A percentile compares a stretch with the other conserved stretches of the same genome.
phyloP scores from a whole-genome alignment of 352 stramenopile genomes.

The Globisporangium solare region DNA sequence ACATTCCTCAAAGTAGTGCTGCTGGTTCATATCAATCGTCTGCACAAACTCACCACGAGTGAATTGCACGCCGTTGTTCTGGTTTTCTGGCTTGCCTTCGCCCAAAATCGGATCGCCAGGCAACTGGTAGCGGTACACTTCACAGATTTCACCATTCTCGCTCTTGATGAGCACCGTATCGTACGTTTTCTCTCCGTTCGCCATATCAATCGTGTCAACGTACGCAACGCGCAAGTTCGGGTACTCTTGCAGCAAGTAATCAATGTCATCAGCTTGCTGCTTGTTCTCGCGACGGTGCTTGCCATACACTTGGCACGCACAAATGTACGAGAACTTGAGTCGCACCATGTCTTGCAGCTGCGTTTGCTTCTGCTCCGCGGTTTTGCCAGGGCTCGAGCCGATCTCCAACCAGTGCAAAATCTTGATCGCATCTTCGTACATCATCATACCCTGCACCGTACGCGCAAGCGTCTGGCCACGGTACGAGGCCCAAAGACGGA shows the following conservation, averaged over 20 bases:
- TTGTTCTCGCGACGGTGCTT: constrained; percentile 67
- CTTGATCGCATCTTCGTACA: constrained; percentile 86
- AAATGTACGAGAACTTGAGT: constrained; percentile 86
- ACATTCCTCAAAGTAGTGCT: constrained; percentile 85
- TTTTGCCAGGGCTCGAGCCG: constrained; percentile 57
- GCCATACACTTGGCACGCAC: constrained; percentile 79
- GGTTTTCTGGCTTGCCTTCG: constrained; percentile 83
- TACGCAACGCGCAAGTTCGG: constrained; percentile 84
- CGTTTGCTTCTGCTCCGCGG: constrained; percentile 68
- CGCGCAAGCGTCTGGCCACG: constrained; percentile 73
- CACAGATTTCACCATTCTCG: constrained; percentile 61
- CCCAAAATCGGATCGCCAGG: constrained; percentile 80
- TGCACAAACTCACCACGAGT: constrained; percentile 82
- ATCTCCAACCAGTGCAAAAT: constrained; percentile 85
- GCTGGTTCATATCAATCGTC: constrained; percentile 89
- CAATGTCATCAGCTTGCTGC: constrained; percentile 72
- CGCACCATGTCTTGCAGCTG: constrained; percentile 83
- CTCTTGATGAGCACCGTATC: constrained; percentile 80
- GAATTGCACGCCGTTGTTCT: constrained; percentile 80
- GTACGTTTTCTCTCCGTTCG: constrained; percentile 39
- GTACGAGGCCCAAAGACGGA: constrained; percentile 79
- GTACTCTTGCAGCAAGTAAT: constrained; percentile 76
- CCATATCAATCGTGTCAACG: constrained; percentile 57
- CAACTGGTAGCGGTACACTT: constrained; percentile 79
- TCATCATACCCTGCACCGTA: constrained; percentile 84